Base-by-base conservation (phyloP, 768 basidiomycete species). In the Boletus fagicola region DNA sequence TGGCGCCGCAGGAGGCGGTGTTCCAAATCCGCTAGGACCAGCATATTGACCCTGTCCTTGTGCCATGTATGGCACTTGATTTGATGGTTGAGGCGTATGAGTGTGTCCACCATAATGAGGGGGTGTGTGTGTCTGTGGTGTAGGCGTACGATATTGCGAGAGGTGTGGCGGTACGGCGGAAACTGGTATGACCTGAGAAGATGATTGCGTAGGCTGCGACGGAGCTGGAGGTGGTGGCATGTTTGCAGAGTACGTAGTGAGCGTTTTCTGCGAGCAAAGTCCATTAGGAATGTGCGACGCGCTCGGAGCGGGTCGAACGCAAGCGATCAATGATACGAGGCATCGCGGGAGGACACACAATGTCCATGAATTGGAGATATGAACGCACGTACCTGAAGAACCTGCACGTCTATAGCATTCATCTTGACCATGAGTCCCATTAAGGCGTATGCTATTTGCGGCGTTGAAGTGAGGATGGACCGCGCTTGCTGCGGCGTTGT, bases 371-470 rank as follows among this genome's bases (percentile, higher is more conserved):
- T 26, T 20, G 1, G 33, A 56, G 13, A 39, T 20, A 20, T 35
- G 42, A 36, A 39, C 0, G 20, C 11, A 42, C 75, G 40, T 57
- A 89, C 89, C 77, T 90, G 87, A 61, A 90, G 83, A 8, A 90
- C 87, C 45, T 90, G 85, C 48, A 88, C 77, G 49, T 90, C 83
- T 38, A 91, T 78, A 0, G 86, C 87, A 54, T 86, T 84, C 74
- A 91, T 83, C 54, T 82, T 83, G 22, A 90, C 88, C 88, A 91
- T 89, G 38, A 90, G 80, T 0, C 80, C 80, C 56, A 92, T 87
- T 0, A 92, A 75, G 2, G 86, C 87, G 69, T 89, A 90, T 0
- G 88, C 84, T 54, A 92, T 89, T 51, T 85, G 84, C 0, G 89
- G 89, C 59, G 88, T 87, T 16, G 78, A 77, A 61, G 87, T 86